A percentile compares a stretch with the other conserved stretches of the same genome.
These are phyloP conservation scores for Sphaerulina vaccinii DNA, from an alignment of 2,329 filamentous ascomycete species.

Conservation along the genomic window DNA sequence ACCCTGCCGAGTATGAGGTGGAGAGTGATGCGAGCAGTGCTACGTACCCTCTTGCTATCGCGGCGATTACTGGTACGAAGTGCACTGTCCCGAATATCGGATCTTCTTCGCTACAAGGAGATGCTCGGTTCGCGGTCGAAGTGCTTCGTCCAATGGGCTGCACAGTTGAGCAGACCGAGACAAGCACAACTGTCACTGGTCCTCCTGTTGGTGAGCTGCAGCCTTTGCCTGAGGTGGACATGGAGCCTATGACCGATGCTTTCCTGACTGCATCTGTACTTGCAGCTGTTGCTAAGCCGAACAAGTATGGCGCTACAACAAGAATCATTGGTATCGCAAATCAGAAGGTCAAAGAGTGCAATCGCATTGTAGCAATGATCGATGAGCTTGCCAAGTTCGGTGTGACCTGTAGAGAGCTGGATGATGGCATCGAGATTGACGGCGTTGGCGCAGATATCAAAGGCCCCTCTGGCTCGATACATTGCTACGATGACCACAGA, in stretches of 20 bases:
- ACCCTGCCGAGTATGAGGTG: constrained; percentile 81
- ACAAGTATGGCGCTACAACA: constrained; percentile 62
- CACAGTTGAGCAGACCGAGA: constrained; percentile 76
- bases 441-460: constrained; percentile 54
- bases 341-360: constrained; percentile 96
- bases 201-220: constrained; percentile 72
- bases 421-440: constrained; percentile 85
- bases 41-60: constrained; percentile 90
- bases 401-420: constrained; percentile 78
- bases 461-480: constrained; percentile 66
- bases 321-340: constrained; percentile 93
- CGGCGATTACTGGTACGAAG: constrained; percentile 91
- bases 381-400: constrained; percentile 93
- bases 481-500: constrained; percentile 96
- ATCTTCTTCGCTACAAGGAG: constrained; percentile 85
- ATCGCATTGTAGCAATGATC: constrained; percentile 93
- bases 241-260: constrained; percentile 99
- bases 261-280: constrained; percentile 94
- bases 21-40: constrained; percentile 98
- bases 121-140: constrained; percentile 89
- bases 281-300: constrained; percentile 80
- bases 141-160: constrained; percentile 93
- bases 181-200: constrained; percentile 89
- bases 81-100: constrained; percentile 97
- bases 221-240: constrained; percentile 80